Evolutionary conservation across 305 asterid genomes (phyloP), one percentile per base, ranked within the genome.

Genomic region (Fraxinus floribunda): DNA sequence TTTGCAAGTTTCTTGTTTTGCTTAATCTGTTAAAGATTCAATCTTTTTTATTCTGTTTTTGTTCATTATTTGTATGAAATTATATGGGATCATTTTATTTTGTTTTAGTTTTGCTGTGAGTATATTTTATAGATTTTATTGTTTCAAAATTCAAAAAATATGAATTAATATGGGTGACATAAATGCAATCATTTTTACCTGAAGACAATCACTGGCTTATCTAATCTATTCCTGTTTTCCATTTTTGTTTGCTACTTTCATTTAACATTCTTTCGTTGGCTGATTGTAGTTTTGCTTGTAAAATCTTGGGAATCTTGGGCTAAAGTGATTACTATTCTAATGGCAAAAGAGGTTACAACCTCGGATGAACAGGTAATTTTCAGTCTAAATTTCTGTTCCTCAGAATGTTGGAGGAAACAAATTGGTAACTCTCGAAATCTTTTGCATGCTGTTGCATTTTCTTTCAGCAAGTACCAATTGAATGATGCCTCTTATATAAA

Each of bases 361-460:
- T 86, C 86, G 30, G 86, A 73, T 72, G 91, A 81, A 84, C 90
- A 86, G 95, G 95, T 90, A 77, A 71, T 83, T 80, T 77, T 77
- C 78, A n/a, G 24, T 60, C 75, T 49, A 15, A 41, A 26, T 76
- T 83, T 57, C 44, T 15, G 82, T 79, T 71, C 55, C 74, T 83
- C 78, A 20, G n/a, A 32, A 20, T 55, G 55, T 8, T 35, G 36
- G 24, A 76, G 46, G 26, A 32, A 49, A 32, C 7, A 22, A 32
- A 38, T 75, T 36, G 44, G 76, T 72, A 38, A 75, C n/a, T 52
- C n/a, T 49, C 52, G 26, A 26, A 15, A 22, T 62, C 46, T 79
- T 76, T 38, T 38, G 44, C 70, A 26, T 4, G 29, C 80, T 72
- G 34, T 83, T 78, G 68, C 71, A 82, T 44, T 84, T 16, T 55